Evolutionary conservation across 768 basidiomycete genomes (phyloP).

Genomic region (Rickenella mellea): DNA sequence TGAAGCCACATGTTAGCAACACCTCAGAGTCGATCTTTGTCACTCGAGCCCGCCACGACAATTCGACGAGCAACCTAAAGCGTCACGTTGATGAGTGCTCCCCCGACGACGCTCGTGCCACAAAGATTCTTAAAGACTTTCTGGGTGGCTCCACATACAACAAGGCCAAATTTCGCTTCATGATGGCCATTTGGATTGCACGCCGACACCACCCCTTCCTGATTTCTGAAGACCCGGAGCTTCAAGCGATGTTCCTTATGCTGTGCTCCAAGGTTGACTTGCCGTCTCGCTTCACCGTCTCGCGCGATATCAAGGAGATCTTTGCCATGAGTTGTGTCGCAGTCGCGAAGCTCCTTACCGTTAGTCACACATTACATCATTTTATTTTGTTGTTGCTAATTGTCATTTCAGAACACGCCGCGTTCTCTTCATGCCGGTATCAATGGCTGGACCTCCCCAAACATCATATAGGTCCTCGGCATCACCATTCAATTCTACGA

Average conservation of each 20-base stretch:
- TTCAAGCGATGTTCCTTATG: slow-evolving; percentile 7
- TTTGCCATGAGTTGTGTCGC: slow-evolving; percentile 1
- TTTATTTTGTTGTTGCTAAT: no score
- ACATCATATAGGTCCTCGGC: slow-evolving; percentile 19
- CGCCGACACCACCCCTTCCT: slow-evolving; percentile 11
- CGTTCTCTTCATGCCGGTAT: slow-evolving; percentile 17
- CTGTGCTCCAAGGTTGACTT: slow-evolving; percentile 9
- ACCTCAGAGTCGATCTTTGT: not conserved
- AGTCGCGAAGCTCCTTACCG: slow-evolving; percentile 1
- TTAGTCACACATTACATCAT: not conserved
- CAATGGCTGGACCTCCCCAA: slow-evolving; percentile 23
- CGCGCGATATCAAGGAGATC: slow-evolving; percentile 9
- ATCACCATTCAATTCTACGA: slow-evolving; percentile 14
- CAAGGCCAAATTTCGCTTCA: slow-evolving; percentile 4
- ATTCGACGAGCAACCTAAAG: not conserved
- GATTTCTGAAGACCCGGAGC: slow-evolving; percentile 8
- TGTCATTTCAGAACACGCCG: not conserved
- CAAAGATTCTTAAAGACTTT: not conserved
- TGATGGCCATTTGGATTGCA: slow-evolving; percentile 8
- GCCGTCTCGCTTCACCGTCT: slow-evolving; percentile 8
- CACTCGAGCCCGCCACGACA: not conserved
- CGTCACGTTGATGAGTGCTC: not conserved
- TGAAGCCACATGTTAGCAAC: not conserved
- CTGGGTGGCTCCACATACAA: slow-evolving; percentile 7
- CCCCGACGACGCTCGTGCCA: not conserved